These are phyloP conservation scores for Moesziomyces sp. DNA, from an alignment of 1,284 basidiomycete genomes.

Conservation along the genomic window DNA sequence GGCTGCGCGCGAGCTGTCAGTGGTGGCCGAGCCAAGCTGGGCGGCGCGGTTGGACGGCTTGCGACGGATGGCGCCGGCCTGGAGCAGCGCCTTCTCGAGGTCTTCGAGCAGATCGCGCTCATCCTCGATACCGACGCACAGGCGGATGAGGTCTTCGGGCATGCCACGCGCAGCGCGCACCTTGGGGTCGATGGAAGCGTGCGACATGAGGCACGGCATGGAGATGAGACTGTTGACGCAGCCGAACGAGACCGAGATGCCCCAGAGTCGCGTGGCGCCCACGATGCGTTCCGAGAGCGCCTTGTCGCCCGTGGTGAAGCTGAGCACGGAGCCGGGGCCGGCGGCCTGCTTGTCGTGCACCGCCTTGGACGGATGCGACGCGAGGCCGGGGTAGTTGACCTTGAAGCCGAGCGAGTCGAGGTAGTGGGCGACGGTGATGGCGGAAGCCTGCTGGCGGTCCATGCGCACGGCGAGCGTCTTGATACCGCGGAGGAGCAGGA, in stretches of 20 bases:
- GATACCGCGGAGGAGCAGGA: constrained; percentile 92
- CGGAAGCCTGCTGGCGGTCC: constrained; percentile 89
- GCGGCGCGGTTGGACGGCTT: constrained; percentile 12
- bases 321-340: constrained; percentile 94
- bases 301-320: constrained; percentile 93
- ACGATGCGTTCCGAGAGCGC: constrained; percentile 91
- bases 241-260: constrained; percentile 97
- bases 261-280: constrained; percentile 91
- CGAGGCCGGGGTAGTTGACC: constrained; percentile 92
- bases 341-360: constrained; percentile 79
- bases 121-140: constrained; percentile 99
- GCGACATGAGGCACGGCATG: constrained; percentile 99
- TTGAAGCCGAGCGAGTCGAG: constrained; percentile 87
- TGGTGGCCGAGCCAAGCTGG: constrained; percentile 6
- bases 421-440: constrained; percentile 86
- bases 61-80: constrained; percentile 82
- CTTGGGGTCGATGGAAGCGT: constrained; percentile 95
- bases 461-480: constrained; percentile 97
- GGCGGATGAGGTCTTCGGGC: constrained; percentile 95
- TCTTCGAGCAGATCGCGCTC: constrained; percentile 91
- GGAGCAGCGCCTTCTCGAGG: constrained; percentile 88
- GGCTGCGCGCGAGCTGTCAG: constrained; percentile 34
- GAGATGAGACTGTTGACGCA: constrained; percentile 98
- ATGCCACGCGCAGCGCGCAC: constrained; percentile 90
- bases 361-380: constrained; percentile 83